Percentiles rank a stretch among this genome's conserved stretches.
These are phyloP conservation scores for Fusarium sp. DNA, from an alignment of 2,329 filamentous ascomycete species.

Conservation along the genomic window DNA sequence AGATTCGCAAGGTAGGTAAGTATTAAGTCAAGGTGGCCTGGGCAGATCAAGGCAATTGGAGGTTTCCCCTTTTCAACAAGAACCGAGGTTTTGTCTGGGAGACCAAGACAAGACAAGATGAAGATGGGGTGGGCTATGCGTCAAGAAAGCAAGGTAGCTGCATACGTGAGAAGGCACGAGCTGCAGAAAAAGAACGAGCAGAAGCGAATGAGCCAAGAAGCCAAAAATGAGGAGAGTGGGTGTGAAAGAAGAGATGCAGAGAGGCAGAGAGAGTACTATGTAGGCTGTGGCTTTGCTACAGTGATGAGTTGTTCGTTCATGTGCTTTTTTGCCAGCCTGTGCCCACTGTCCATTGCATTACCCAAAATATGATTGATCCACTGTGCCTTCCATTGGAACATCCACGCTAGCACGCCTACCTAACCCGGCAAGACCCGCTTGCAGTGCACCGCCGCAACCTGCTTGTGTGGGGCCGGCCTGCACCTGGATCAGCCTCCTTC, in stretches of 20 bases:
- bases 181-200: constrained; percentile 29
- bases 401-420: neutral
- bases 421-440: constrained; percentile 20
- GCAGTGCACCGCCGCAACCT: constrained; percentile 23
- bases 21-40: constrained; percentile 1
- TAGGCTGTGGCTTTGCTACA: constrained; percentile 11
- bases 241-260: constrained; percentile 1
- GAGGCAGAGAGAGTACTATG: constrained; percentile 8
- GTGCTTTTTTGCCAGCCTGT: constrained; percentile 32
- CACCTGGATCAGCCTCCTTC: constrained; percentile 31
- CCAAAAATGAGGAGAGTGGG: constrained; percentile 2
- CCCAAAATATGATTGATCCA: too few species aligned
- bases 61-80: constrained; percentile 12
- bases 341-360: constrained; percentile 9
- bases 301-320: constrained; percentile 38
- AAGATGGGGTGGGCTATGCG: neutral
- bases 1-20: constrained; percentile 7
- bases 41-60: constrained; percentile 9
- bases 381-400: neutral
- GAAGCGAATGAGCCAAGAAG: constrained; percentile 24
- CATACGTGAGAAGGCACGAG: constrained; percentile 3
- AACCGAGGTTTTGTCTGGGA: constrained; percentile 18
- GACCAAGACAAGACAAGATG: neutral
- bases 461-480: constrained; percentile 28
- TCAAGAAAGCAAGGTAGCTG: constrained; percentile 9